Base-by-base conservation (phyloP, 2,329 filamentous ascomycete species). In the Colletotrichum sp. region DNA sequence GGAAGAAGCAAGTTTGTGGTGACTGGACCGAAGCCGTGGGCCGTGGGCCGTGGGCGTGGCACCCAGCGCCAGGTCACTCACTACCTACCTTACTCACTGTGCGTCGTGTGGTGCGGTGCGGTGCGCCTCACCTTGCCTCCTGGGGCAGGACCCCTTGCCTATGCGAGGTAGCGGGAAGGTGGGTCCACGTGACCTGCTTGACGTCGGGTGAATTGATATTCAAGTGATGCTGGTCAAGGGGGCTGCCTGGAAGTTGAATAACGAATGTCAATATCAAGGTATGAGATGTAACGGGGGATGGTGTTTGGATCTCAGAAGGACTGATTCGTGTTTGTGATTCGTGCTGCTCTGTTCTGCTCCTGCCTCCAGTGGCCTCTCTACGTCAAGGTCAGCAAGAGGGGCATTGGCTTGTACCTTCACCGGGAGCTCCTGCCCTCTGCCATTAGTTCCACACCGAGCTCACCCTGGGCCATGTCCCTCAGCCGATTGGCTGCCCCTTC, bases 1-100 rank as follows among this genome's bases (percentile, higher is more conserved):
- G 64, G 65, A 76, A 76, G 71, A 75, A 75, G 72, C 74, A 76
- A 76, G 74, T 76, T 75, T 76, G 61, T 74, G 30, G 71, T 75
- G 36, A 67, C 24, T 32, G 13, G 43, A 60, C 60, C 64, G 32
- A 32, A 43, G 63, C 36, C 61, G 43, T 52, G 43, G 43, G 0
- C 43, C 18, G 43, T 52, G 43, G 43, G 7, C 43, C 18, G 43
- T 52, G 43, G 43, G 7, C 43, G 43, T 48, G 43, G 43, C 10
- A 52, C 43, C 5, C 43, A 21, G 43, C 43, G n/a, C 43, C 12
- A 21, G 43, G 43, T 52, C 43, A 52, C 43, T 52, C n/a, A 21
- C 43, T 21, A 48, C 39, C 39, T 43, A 43, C 39, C 39, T 48
- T 48, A 48, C 39, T 48, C 39, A 48, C 39, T 48, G 39, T 48